Evolutionary conservation across 371 early-diverging fungal genomes (phyloP).

Genomic region (Mortierella sp.): DNA sequence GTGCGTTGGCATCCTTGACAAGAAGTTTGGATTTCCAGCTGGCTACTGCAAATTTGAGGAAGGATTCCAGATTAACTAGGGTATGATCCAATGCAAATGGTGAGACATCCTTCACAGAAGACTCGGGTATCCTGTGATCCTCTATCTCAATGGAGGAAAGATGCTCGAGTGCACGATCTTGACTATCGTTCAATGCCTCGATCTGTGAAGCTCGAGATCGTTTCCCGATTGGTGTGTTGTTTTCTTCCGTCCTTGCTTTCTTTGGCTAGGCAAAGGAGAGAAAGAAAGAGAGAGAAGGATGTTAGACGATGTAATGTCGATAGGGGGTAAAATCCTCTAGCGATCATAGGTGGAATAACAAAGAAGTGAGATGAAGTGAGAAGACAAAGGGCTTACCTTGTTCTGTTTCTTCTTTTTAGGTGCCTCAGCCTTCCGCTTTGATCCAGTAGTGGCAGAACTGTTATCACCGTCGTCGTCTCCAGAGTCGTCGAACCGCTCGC

Average conservation of each 20-base stretch:
- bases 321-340: background rate
- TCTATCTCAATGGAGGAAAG: conserved; percentile 66
- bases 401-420: conserved; percentile 68
- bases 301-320: background rate
- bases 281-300: background rate
- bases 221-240: conserved; percentile 61
- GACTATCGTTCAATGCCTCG: conserved; percentile 62
- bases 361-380: too few relatives aligned
- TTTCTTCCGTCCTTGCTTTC: conserved; percentile 49
- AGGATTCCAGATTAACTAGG: conserved; percentile 66
- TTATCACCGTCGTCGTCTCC: conserved; percentile 39
- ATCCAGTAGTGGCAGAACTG: conserved; percentile 24
- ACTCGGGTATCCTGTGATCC: conserved; percentile 61
- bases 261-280: conserved; percentile 8
- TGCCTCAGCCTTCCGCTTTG: conserved; percentile 61
- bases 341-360: too few relatives aligned
- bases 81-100: conserved; percentile 68
- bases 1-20: conserved; percentile 39
- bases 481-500: conserved; percentile 25
- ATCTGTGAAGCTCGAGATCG: conserved; percentile 58
- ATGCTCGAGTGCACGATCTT: conserved; percentile 63
- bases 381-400: conserved; percentile 35
- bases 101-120: conserved; percentile 61
- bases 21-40: conserved; percentile 50
- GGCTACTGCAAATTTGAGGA: conserved; percentile 69